A percentile compares a stretch with the other conserved stretches of the same genome.
Evolutionary conservation across 2,329 filamentous ascomycete genomes (phyloP).

Genomic region (Beauveria bassiana): DNA sequence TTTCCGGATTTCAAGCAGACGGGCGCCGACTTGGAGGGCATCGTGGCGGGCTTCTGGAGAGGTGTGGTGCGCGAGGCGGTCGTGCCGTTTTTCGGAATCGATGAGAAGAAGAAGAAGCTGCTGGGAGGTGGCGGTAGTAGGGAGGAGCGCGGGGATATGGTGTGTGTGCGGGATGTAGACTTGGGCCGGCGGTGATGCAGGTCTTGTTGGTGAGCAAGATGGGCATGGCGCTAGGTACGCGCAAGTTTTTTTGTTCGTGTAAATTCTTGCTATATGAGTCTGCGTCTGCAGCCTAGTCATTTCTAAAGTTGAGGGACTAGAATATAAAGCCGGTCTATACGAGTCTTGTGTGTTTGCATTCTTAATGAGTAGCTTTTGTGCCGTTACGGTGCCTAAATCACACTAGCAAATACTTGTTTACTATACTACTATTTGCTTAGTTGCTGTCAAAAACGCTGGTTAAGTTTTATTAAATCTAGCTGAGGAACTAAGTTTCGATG

Average conservation of each 20-base stretch:
- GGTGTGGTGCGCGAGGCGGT: constrained; percentile 63
- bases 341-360: no score
- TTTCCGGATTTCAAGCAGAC: constrained; percentile 96
- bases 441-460: no score
- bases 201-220: not conserved
- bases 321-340: no score
- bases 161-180: constrained; percentile 45
- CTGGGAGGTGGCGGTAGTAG: constrained; percentile 19
- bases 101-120: constrained; percentile 15
- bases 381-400: no score
- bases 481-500: no score
- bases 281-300: no score
- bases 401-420: no score
- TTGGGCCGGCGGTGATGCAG: constrained; percentile 37
- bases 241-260: not conserved
- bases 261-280: not conserved
- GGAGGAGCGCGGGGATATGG: constrained; percentile 31
- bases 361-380: no score
- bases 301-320: no score
- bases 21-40: constrained; percentile 64
- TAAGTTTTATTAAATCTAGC: no score
- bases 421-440: no score
- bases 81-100: constrained; percentile 53
- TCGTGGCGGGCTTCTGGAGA: constrained; percentile 72
- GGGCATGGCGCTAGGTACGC: not conserved